phyloP scores from a whole-genome alignment of 1,139 yeast genomes.

The Blastobotrys petasosporus region DNA sequence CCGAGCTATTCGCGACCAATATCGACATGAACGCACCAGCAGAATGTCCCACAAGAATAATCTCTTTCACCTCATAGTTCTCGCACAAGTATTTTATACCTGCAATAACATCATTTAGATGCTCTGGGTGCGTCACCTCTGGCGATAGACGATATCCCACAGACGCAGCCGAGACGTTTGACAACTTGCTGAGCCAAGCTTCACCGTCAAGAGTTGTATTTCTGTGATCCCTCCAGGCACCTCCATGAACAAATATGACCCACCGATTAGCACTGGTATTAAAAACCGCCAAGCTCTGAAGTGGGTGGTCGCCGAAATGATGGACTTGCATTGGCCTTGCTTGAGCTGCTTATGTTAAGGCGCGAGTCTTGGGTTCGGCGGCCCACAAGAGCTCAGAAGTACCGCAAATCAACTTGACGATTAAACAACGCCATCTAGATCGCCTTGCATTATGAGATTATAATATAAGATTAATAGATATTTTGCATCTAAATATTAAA shows the following conservation, averaged over 20 bases:
- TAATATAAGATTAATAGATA: no score
- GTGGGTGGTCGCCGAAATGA: slow-evolving; percentile 6
- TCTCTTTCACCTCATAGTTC: slow-evolving; percentile 29
- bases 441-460: no score
- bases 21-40: slow-evolving; percentile 72
- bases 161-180: slow-evolving; percentile 32
- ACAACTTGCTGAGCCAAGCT: slow-evolving; percentile 31
- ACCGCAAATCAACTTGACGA: no score
- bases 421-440: no score
- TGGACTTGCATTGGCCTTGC: slow-evolving; percentile 2
- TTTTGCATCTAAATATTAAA: no score
- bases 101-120: slow-evolving; percentile 48
- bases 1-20: slow-evolving; percentile 35
- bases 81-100: slow-evolving; percentile 38
- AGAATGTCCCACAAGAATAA: slow-evolving; percentile 64
- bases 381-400: no score
- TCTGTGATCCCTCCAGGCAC: slow-evolving; percentile 76
- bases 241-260: slow-evolving; percentile 69
- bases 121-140: slow-evolving; percentile 55
- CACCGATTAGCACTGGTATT: slow-evolving; percentile 20
- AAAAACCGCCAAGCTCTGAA: slow-evolving; percentile 12
- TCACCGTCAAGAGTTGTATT: slow-evolving; percentile 56
- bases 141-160: slow-evolving; percentile 70
- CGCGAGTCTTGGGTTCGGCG: no score
- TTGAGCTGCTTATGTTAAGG: no score